These are phyloP conservation scores for Phytophthora capsici DNA, from an alignment of 352 stramenopile genomes.

Conservation along the genomic window DNA sequence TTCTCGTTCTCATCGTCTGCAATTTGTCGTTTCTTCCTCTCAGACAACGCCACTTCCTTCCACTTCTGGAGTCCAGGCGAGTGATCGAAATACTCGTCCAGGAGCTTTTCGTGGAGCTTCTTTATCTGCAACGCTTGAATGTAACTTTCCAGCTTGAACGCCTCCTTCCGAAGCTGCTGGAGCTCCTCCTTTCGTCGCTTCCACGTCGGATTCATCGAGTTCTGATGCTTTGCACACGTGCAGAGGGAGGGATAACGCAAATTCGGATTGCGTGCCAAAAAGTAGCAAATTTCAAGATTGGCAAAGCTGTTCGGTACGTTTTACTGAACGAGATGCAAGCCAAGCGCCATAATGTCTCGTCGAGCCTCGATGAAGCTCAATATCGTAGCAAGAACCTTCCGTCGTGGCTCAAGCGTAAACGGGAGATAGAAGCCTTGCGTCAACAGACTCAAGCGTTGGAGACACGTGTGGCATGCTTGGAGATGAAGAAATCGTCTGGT, in stretches of 20 bases:
- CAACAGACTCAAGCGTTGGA: conserved; percentile 2
- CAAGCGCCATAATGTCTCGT: no score
- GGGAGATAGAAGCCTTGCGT: conserved; percentile 4
- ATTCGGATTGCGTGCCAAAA: no score
- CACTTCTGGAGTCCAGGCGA: neutral
- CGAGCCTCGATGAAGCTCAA: neutral
- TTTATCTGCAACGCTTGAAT: neutral
- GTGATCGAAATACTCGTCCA: neutral
- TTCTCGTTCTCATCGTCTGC: neutral
- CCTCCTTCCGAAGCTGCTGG: neutral
- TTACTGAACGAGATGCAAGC: no score
- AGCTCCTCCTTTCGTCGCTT: conserved; percentile 2
- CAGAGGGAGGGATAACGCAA: no score
- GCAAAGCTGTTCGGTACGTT: no score
- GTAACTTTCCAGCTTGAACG: neutral
- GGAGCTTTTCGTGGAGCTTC: neutral
- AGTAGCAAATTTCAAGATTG: no score
- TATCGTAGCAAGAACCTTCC: conserved; percentile 2
- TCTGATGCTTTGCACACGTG: no score
- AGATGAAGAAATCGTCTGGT: neutral
- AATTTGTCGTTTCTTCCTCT: neutral
- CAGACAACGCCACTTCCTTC: neutral
- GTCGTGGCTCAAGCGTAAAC: conserved; percentile 17
- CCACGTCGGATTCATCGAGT: neutral
- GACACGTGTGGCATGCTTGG: neutral